Evolutionary conservation across 805 yeast genomes (phyloP).

Genomic region (Candida morakotiae): DNA sequence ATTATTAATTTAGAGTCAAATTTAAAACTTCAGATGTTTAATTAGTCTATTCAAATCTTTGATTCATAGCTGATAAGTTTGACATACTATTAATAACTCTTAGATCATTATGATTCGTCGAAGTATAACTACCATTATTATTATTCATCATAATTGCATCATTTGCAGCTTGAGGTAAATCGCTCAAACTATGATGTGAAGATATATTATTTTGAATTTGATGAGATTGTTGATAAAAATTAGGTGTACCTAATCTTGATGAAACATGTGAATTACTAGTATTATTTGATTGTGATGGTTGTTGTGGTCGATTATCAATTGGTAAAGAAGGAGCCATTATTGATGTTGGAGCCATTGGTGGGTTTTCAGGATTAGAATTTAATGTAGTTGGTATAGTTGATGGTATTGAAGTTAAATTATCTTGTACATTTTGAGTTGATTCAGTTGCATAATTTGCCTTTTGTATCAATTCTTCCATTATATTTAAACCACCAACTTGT

Average conservation of each 20-base stretch:
- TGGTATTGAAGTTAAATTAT: conserved; percentile 27
- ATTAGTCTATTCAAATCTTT: conserved; percentile 5
- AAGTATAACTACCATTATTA: background rate
- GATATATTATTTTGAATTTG: conserved; percentile 3
- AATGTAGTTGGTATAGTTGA: conserved; percentile 39
- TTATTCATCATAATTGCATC: conserved; percentile 5
- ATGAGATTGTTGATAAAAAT: conserved; percentile 5
- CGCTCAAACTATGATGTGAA: conserved; percentile 22
- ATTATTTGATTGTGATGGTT: background rate
- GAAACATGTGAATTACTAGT: background rate
- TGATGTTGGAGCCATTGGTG: conserved; percentile 5
- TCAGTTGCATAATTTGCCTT: conserved; percentile 28
- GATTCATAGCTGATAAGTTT: conserved; percentile 9
- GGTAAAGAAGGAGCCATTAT: conserved; percentile 2
- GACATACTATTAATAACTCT: conserved; percentile 10
- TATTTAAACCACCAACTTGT: conserved; percentile 45
- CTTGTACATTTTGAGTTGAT: conserved; percentile 18
- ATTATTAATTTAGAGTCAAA: no score
- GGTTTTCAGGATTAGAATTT: conserved; percentile 10
- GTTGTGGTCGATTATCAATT: background rate
- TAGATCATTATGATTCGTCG: conserved; percentile 5
- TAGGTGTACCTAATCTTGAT: conserved; percentile 3
- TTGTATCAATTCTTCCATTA: conserved; percentile 39
- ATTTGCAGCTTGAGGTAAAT: conserved; percentile 18
- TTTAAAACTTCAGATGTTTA: no score